Evolutionary conservation across 768 basidiomycete species (phyloP).

Genomic region (Auriscalpium orientale): DNA sequence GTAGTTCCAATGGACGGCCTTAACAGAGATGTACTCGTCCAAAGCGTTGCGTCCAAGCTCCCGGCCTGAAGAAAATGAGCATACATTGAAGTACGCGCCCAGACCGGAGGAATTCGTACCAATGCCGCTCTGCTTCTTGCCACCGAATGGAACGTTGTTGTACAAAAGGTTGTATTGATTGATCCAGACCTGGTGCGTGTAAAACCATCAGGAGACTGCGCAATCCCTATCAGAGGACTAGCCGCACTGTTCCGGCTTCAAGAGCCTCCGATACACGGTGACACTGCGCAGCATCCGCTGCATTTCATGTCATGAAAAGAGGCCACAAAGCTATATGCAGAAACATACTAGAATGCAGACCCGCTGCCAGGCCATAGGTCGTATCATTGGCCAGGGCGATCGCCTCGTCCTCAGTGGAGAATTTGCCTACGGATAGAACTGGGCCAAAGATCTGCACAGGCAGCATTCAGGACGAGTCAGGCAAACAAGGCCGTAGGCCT

Average conservation of each 20-base stretch:
- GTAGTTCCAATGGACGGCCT: conserved; percentile 84
- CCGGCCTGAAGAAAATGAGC: conserved; percentile 43
- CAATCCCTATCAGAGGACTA: no score
- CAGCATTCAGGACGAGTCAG: background rate
- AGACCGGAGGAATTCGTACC: conserved; percentile 35
- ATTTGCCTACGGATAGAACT: conserved; percentile 75
- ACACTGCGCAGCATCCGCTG: conserved; percentile 79
- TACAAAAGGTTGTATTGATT: conserved; percentile 82
- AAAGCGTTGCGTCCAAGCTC: conserved; percentile 83
- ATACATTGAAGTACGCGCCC: background rate
- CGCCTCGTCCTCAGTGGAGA: conserved; percentile 83
- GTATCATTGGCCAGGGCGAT: conserved; percentile 82
- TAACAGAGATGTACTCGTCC: conserved; percentile 77
- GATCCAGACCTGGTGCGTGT: conserved; percentile 64
- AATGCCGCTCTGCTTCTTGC: conserved; percentile 88
- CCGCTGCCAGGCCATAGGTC: conserved; percentile 86
- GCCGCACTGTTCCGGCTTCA: conserved; percentile 79
- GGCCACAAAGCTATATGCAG: background rate
- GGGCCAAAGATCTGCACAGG: conserved; percentile 82
- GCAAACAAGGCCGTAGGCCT: background rate
- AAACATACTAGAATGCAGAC: conserved; percentile 73
- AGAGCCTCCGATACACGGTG: conserved; percentile 82
- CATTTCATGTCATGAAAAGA: background rate
- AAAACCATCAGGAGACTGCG: no score
- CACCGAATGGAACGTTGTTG: conserved; percentile 92